These are phyloP conservation scores for Effrenium voratum DNA, from an alignment of 73 alveolate genomes.

Conservation along the genomic window DNA sequence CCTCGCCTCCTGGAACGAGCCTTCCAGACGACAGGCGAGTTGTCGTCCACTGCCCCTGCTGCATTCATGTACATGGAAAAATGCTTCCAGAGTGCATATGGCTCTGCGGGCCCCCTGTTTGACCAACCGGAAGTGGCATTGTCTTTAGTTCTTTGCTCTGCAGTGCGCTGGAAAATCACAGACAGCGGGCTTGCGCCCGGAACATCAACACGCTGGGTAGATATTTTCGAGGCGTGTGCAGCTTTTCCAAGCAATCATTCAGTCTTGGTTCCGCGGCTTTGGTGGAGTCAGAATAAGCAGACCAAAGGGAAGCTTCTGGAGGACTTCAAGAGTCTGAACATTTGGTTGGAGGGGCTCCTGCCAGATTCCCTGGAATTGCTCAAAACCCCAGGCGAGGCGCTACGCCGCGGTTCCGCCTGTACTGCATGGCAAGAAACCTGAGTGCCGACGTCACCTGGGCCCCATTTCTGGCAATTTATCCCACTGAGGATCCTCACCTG, in stretches of 20 bases:
- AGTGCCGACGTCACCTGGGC: constrained; percentile 38
- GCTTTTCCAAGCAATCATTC: background rate
- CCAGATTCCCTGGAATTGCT: constrained; percentile 29
- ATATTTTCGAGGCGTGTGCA: constrained; percentile 39
- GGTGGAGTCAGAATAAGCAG: constrained; percentile 7
- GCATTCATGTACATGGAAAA: constrained; percentile 31
- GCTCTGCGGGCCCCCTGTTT: constrained; percentile 54
- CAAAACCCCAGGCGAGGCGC: background rate
- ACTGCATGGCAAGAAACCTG: constrained; percentile 7
- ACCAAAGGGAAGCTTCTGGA: background rate
- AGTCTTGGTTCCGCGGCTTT: constrained; percentile 48
- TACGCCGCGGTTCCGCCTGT: constrained; percentile 21
- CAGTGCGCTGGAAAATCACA: constrained; percentile 39
- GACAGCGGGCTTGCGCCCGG: constrained; percentile 8
- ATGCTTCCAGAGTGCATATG: constrained; percentile 22
- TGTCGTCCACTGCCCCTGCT: constrained; percentile 1
- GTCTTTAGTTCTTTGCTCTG: constrained; percentile 59
- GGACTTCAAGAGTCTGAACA: constrained; percentile 7
- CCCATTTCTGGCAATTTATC: constrained; percentile 44
- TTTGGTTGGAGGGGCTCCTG: constrained; percentile 37
- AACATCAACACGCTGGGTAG: constrained; percentile 9
- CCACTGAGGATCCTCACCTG: constrained; percentile 16
- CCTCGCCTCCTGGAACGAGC: constrained; percentile 50
- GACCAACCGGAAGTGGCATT: constrained; percentile 21
- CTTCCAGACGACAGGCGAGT: constrained; percentile 40